These are phyloP conservation scores for Cercospora sojina DNA, from an alignment of 2,329 filamentous ascomycete species.

Conservation along the genomic window DNA sequence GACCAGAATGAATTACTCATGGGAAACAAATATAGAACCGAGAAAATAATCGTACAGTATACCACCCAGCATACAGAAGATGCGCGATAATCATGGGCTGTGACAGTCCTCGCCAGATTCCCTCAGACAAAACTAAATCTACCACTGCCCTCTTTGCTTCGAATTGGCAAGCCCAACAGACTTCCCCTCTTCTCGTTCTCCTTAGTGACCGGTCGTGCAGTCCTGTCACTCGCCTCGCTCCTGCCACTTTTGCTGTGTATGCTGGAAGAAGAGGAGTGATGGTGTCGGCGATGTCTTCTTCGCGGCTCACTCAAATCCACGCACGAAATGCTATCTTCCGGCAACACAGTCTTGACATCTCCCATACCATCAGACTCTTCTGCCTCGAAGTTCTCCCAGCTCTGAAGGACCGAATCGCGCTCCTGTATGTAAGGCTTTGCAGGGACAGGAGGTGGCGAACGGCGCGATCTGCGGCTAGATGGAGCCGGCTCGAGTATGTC, in stretches of 20 bases:
- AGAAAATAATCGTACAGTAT: not conserved
- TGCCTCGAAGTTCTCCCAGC: slow-evolving; percentile 25
- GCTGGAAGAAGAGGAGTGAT: slow-evolving; percentile 20
- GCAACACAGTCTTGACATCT: slow-evolving; percentile 48
- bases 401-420: slow-evolving; percentile 11
- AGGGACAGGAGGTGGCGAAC: slow-evolving; percentile 7
- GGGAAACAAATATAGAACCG: not conserved
- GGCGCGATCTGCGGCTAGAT: not conserved
- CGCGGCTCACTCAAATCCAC: slow-evolving; percentile 26
- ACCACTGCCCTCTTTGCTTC: slow-evolving; percentile 33
- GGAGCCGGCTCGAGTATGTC: not conserved
- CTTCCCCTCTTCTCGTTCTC: slow-evolving; percentile 17
- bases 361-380: slow-evolving; percentile 41
- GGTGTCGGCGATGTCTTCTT: slow-evolving; percentile 12
- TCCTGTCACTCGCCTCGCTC: slow-evolving; percentile 30
- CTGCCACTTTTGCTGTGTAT: slow-evolving; percentile 20
- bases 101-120: not conserved
- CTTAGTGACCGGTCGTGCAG: slow-evolving; percentile 29
- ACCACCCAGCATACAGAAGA: not conserved
- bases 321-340: slow-evolving; percentile 51
- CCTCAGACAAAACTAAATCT: slow-evolving; percentile 18
- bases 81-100: not conserved
- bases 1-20: not conserved
- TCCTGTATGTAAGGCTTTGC: slow-evolving; percentile 20
- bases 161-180: slow-evolving; percentile 32